Evolutionary conservation across 2,329 filamentous ascomycete species (phyloP).

Genomic region (Fusarium luffae): DNA sequence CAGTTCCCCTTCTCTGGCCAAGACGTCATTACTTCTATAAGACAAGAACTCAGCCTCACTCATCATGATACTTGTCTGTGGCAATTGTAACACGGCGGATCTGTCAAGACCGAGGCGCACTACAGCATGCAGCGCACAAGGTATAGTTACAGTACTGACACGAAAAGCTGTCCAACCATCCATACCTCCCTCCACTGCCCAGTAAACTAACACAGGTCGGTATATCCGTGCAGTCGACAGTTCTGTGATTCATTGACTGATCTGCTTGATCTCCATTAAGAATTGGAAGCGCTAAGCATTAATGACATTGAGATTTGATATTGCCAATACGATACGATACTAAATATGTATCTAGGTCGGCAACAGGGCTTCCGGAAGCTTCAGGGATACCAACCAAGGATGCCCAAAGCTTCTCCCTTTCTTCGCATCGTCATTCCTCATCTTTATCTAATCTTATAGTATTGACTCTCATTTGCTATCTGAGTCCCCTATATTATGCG

Average conservation of each 20-base stretch:
- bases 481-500: not conserved
- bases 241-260: not conserved
- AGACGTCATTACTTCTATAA: slow-evolving; percentile 30
- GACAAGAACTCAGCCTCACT: slow-evolving; percentile 16
- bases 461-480: slow-evolving; percentile 1
- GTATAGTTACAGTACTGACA: not conserved
- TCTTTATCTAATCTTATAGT: slow-evolving; percentile 2
- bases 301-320: slow-evolving; percentile 15
- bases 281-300: not conserved
- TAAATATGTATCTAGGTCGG: not conserved
- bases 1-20: slow-evolving; percentile 12
- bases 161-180: not conserved
- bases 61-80: not conserved
- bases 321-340: slow-evolving; percentile 9
- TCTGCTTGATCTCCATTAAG: not conserved
- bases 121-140: not conserved
- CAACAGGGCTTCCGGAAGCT: slow-evolving; percentile 14
- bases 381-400: slow-evolving; percentile 5
- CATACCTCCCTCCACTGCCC: too few species aligned
- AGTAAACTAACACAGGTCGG: not conserved
- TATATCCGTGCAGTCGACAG: not conserved
- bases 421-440: slow-evolving; percentile 12
- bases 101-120: slow-evolving; percentile 1
- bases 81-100: slow-evolving; percentile 6
- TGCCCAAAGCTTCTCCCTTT: slow-evolving; percentile 19